phyloP scores from a whole-genome alignment of 306 rosid species.

The Trichosanthes truncata region DNA sequence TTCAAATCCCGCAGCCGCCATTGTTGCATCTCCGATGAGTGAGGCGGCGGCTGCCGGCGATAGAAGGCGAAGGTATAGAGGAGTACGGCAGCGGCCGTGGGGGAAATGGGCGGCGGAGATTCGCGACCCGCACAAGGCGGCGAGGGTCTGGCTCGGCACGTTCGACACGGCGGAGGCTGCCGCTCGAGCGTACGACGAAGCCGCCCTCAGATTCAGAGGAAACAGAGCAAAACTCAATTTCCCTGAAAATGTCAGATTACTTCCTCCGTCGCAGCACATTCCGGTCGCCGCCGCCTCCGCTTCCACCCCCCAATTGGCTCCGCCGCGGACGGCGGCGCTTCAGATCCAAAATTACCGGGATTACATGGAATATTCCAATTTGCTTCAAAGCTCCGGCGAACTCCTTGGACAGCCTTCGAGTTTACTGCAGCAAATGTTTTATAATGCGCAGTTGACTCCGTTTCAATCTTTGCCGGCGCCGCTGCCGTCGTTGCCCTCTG shows the following conservation, averaged over 20 bases:
- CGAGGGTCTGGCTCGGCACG: constrained; percentile 96
- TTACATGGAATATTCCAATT: constrained; percentile 57
- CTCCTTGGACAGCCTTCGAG: constrained; percentile 33
- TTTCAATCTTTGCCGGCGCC: constrained; percentile 30
- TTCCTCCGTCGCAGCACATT: constrained; percentile 17
- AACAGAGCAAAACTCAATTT: constrained; percentile 91
- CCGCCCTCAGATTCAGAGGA: constrained; percentile 85
- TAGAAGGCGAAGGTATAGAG: constrained; percentile 66
- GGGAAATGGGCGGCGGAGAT: constrained; percentile 99
- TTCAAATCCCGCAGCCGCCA: not conserved
- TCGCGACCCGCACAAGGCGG: constrained; percentile 91
- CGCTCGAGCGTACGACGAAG: constrained; percentile 88
- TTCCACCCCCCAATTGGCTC: not conserved
- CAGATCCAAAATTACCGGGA: constrained; percentile 33
- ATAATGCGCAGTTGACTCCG: constrained; percentile 38
- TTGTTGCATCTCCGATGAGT: not conserved
- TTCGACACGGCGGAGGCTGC: constrained; percentile 96
- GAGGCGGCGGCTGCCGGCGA: constrained; percentile 29
- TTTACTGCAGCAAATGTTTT: constrained; percentile 49
- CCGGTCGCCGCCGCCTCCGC: not conserved
- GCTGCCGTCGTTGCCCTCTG: constrained; percentile 19
- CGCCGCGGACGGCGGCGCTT: not conserved
- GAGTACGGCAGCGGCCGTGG: constrained; percentile 97
- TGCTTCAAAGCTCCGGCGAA: constrained; percentile 46
- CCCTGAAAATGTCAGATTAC: constrained; percentile 64